A percentile compares a stretch with the other conserved stretches of the same genome.
These are phyloP conservation scores for Cicer yamashitae DNA, from an alignment of 306 rosid genomes.

Conservation along the genomic window DNA sequence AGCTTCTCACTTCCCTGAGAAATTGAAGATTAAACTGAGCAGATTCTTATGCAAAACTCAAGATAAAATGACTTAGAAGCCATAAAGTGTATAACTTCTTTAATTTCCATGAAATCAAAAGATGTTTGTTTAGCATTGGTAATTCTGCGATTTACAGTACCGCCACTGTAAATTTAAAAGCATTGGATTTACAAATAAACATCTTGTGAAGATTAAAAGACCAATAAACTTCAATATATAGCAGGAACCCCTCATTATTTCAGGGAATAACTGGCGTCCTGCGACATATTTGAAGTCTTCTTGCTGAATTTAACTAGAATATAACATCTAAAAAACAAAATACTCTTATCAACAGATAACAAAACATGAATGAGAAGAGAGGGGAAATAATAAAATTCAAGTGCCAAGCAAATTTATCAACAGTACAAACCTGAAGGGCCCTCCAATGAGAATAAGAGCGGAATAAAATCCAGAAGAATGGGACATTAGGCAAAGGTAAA, in stretches of 20 bases:
- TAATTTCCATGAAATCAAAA: conserved; percentile 24
- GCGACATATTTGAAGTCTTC: conserved; percentile 10
- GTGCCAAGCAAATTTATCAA: conserved; percentile 25
- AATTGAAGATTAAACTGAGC: conserved; percentile 11
- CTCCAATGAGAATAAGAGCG: conserved; percentile 96
- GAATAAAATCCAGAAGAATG: conserved; percentile 85
- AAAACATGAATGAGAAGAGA: conserved; percentile 12
- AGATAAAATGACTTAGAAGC: conserved; percentile 26
- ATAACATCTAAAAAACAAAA: conserved; percentile 2
- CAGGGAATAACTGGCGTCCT: neutral
- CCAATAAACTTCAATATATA: neutral
- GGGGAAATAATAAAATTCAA: conserved; percentile 28
- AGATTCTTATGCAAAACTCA: conserved; percentile 34
- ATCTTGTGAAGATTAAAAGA: neutral
- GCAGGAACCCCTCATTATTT: neutral
- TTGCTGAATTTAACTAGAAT: conserved; percentile 4
- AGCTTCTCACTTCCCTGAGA: conserved; percentile 91
- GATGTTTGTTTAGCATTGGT: neutral
- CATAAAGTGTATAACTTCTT: conserved; percentile 13
- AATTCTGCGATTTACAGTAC: conserved; percentile 12
- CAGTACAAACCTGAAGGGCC: conserved; percentile 70
- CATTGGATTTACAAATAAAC: conserved; percentile 33
- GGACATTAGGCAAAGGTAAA: conserved; percentile 88
- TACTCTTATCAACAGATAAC: conserved; percentile 24
- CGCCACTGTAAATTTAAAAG: conserved; percentile 27